Base-by-base conservation (phyloP, 148 eudicot genomes). In the Nepenthes gracilis region DNA sequence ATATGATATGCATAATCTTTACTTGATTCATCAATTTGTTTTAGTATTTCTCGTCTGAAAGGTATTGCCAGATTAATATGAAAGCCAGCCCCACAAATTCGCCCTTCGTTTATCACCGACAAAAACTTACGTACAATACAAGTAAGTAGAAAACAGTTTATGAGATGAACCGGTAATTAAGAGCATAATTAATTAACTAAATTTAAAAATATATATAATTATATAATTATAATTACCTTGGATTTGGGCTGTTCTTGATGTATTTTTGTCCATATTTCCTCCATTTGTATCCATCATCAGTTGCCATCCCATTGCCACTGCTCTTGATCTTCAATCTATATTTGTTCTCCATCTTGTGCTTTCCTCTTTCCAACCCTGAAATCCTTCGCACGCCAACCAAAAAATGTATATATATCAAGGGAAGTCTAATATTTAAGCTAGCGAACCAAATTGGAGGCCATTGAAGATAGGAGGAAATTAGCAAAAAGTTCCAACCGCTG, bases 251-350 rank as follows among this genome's bases (percentile, higher is more conserved):
- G 49, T 86, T 83, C 78, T 89, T 89, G 75, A 89, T 86, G 36
- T 77, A 68, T 71, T 85, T 89, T 66, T 89, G 90, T 3, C 96
- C 96, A 55, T 89, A 89, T 47, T 89, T 89, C 43, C 96, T 83
- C 96, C 96, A 89, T 75, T 85, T 85, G 67, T 88, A 88, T 33
- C 96, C 96, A 73, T 88, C 96, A 63, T 85, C 93, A 23, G 23
- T 23, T 40, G 72, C 71, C 81, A 80, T 64, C 35, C 49, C 78
- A 71, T 47, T 65, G 12, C 75, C 75, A 64, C 74, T 68, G 58
- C 73, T 72, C 85, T 80, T 85, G 54, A 86, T 75, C 56, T 74
- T 81, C 75, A 89, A 64, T 35, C 81, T 78, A 33, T 83, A 89
- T 66, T 81, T 89, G 33, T 77, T 77, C 35, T 85, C 85, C 13